phyloP scores from a whole-genome alignment of 108 stramenopile genomes.

The Skeletonema costatum region DNA sequence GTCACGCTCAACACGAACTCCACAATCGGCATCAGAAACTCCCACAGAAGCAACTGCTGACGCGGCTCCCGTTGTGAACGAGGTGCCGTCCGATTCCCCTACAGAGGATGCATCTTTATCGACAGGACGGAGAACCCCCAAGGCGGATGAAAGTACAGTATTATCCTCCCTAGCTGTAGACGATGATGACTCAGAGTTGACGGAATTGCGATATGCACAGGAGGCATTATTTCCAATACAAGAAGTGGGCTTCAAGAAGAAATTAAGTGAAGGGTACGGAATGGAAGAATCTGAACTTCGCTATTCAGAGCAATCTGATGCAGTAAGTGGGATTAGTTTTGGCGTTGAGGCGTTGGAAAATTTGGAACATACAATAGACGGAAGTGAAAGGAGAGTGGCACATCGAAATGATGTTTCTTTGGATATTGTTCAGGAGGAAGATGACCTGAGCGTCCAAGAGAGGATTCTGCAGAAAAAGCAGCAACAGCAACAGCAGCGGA shows the following conservation, averaged over 20 bases:
- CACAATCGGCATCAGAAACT: background rate
- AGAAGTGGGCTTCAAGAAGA: constrained; percentile 1
- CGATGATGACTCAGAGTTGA: constrained; percentile 31
- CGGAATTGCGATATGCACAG: constrained; percentile 34
- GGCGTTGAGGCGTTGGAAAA: background rate
- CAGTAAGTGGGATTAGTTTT: background rate
- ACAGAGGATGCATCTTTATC: background rate
- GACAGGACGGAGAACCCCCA: background rate
- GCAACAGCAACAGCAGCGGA: background rate
- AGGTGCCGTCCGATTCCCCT: background rate
- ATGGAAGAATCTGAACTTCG: background rate
- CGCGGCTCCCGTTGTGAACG: background rate
- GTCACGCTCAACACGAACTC: background rate
- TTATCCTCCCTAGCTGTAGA: constrained; percentile 2
- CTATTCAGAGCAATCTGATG: background rate
- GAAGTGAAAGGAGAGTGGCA: background rate
- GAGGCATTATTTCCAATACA: constrained; percentile 35
- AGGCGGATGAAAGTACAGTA: background rate
- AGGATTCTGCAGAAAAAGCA: background rate
- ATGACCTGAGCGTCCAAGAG: background rate
- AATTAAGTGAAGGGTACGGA: background rate
- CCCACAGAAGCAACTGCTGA: background rate
- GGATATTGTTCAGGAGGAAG: constrained; percentile 10
- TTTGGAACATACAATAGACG: background rate
- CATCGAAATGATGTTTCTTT: background rate